Base-by-base conservation (phyloP, 2,329 filamentous ascomycete genomes). In the Diplodia sapinea region DNA sequence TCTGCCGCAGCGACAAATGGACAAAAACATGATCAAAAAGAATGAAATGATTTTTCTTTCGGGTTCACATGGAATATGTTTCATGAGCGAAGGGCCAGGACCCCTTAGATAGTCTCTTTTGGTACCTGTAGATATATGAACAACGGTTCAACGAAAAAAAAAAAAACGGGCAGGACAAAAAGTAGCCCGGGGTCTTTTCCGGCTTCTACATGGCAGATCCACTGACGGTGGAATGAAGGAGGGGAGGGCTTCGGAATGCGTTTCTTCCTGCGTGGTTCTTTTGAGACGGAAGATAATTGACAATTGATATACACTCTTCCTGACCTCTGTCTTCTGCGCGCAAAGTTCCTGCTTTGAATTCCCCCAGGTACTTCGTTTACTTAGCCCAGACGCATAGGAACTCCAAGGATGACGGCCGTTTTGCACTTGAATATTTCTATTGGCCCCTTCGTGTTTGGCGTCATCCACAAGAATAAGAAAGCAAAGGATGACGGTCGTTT, bases 101-200 rank as follows among this genome's bases (percentile, higher is more conserved):
- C 11, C 29, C 31, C n/a, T 29, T 33, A 62, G 40, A 62, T 62
- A 43, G 15, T 55, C 52, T 40, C 31, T 50, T 62, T 33, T 62
- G 57, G 29, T 33, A 33, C 40, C 57, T 62, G 57, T 62, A 62
- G 15, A 62, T 62, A 62, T 33, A 36, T 56, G 54, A 20, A 56
- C 33, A 31, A 23, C 13, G 47, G 26, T 26, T 40, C 20, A n/a
- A n/a, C n/a, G n/a, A 23, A 23, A 23, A 23, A 26, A 26, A 26
- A 23, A 57, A 57, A 20, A n/a, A 17, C 23, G 29, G 23, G 23
- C 40, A 62, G 57, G 40, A 26, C 26, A 59, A 62, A 50, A 43
- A 59, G 23, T 36, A 43, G 12, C 11, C 26, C 57, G 47, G 17
- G 57, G 11, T 49, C 47, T 31, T 49, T 62, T 62, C 50, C 57